Evolutionary conservation across 331 rosid genomes (phyloP), one percentile per base, ranked within the genome.

Genomic region (Acacia concinna): DNA sequence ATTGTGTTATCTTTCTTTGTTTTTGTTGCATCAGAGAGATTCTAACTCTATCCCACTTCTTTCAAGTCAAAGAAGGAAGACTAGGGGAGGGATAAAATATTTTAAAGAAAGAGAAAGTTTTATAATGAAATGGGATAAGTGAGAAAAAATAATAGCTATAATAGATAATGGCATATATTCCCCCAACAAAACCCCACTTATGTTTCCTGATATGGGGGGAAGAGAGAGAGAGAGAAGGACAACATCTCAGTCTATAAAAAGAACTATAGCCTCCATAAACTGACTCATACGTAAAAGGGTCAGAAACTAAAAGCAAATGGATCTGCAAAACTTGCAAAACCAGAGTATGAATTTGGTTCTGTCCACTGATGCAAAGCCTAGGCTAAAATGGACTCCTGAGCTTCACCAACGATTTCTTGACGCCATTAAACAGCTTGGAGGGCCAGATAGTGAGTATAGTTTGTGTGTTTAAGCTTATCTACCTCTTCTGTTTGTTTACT

Each of bases 151-250:
- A 78, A 75, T 75, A 28, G 66, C 44, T 85, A 87, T 82, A 86
- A 37, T 62, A 30, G 91, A 87, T 89, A 89, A 92, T 91, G 89
- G 97, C 98, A 95, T 95, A 91, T 93, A 95, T 93, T 92, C 99
- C 86, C 28, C 81, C 87, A 89, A 86, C 91, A 91, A 81, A 87
- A 71, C 92, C 97, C 96, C 94, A 91, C 97, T 85, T 40, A 85
- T 91, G 96, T 92, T 89, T 89, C 97, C 93, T 84, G 91, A 91
- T 94, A 89, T 90, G 97, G 92, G 80, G 91, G 87, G 94, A n/a
- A 67, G 90, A 89, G 84, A 25, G 65, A 57, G 65, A 67, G 90
- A 89, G 90, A 89, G 82, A 87, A 87, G 82, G 84, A 76, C 84
- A 88, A 81, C 88, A 70, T 83, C 89, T 63, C 84, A 84, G 81